phyloP scores from a whole-genome alignment of 192 early-diverging fungal genomes.

The Entomortierella chlamydospora region DNA sequence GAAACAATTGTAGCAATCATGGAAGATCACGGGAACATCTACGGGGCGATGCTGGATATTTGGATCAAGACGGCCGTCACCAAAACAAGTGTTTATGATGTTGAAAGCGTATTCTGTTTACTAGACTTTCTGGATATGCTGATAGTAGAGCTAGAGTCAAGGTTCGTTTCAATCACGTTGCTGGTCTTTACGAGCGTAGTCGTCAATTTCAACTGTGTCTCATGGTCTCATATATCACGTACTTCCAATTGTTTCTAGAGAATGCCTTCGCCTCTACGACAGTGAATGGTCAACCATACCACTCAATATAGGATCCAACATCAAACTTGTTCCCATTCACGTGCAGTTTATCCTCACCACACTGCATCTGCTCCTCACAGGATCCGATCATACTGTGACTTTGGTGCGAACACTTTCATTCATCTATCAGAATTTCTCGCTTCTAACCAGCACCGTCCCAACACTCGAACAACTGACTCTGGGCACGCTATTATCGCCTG shows the following conservation, averaged over 20 bases:
- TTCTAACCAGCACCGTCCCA: slow-evolving; percentile 53
- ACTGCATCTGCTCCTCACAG: slow-evolving; percentile 49
- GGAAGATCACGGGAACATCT: slow-evolving; percentile 58
- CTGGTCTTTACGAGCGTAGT: background rate
- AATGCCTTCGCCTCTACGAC: slow-evolving; percentile 42
- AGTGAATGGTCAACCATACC: slow-evolving; percentile 34
- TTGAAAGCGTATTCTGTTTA: slow-evolving; percentile 65
- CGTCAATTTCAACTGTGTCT: background rate
- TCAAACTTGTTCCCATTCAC: slow-evolving; percentile 43
- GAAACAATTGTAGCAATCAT: slow-evolving; percentile 60
- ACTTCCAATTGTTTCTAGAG: slow-evolving; percentile 9
- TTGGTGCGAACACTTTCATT: slow-evolving; percentile 62
- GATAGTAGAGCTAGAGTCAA: slow-evolving; percentile 53
- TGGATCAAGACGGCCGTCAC: slow-evolving; percentile 62
- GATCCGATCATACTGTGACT: slow-evolving; percentile 61
- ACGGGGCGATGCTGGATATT: slow-evolving; percentile 59
- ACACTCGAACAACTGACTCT: slow-evolving; percentile 54
- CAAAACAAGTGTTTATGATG: slow-evolving; percentile 60
- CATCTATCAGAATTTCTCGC: slow-evolving; percentile 61
- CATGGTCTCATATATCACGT: background rate
- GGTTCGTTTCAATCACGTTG: slow-evolving; percentile 18
- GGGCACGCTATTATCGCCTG: slow-evolving; percentile 42
- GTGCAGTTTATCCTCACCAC: slow-evolving; percentile 58
- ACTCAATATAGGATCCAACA: slow-evolving; percentile 6
- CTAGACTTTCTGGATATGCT: slow-evolving; percentile 63